Evolutionary conservation across 202 grass and related monocot genomes (phyloP).

Genomic region (Panicum hallii): DNA sequence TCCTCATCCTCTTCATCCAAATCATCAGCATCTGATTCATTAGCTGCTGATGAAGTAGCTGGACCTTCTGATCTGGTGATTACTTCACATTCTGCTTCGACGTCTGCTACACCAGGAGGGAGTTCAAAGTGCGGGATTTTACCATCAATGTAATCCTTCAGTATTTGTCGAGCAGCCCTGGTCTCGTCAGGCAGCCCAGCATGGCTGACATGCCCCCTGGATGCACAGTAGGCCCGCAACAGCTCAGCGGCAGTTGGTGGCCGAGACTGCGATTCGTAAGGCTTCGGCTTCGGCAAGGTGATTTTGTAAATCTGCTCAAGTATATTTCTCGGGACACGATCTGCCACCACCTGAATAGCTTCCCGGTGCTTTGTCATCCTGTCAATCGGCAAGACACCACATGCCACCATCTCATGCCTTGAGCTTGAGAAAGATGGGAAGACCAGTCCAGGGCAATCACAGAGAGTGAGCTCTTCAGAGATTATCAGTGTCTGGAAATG

Average conservation of each 20-base stretch:
- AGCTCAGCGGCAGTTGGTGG: slow-evolving; percentile 72
- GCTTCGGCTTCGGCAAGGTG: slow-evolving; percentile 70
- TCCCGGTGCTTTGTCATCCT: slow-evolving; percentile 84
- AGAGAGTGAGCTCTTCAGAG: slow-evolving; percentile 83
- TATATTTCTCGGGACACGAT: slow-evolving; percentile 66
- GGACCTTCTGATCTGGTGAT: slow-evolving; percentile 4
- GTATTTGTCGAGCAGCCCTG: slow-evolving; percentile 72
- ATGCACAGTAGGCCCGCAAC: slow-evolving; percentile 74
- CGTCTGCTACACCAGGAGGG: slow-evolving; percentile 54
- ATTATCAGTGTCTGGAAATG: slow-evolving; percentile 98
- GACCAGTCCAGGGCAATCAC: slow-evolving; percentile 92
- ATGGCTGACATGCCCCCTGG: slow-evolving; percentile 81
- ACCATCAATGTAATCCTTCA: slow-evolving; percentile 95
- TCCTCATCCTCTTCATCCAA: slow-evolving; percentile 29
- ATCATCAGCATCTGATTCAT: slow-evolving; percentile 35
- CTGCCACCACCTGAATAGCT: slow-evolving; percentile 78
- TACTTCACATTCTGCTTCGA: slow-evolving; percentile 32
- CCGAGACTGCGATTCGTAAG: slow-evolving; percentile 68
- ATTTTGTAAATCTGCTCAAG: slow-evolving; percentile 81
- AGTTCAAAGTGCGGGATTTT: slow-evolving; percentile 93
- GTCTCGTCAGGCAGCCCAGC: slow-evolving; percentile 87
- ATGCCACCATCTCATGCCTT: slow-evolving; percentile 96
- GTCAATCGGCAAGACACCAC: slow-evolving; percentile 88
- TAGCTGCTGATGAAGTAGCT: slow-evolving; percentile 22
- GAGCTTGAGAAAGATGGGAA: slow-evolving; percentile 98